Evolutionary conservation across 2,329 filamentous ascomycete genomes (phyloP).

Genomic region (Stagonosporopsis cucurbitacearum): DNA sequence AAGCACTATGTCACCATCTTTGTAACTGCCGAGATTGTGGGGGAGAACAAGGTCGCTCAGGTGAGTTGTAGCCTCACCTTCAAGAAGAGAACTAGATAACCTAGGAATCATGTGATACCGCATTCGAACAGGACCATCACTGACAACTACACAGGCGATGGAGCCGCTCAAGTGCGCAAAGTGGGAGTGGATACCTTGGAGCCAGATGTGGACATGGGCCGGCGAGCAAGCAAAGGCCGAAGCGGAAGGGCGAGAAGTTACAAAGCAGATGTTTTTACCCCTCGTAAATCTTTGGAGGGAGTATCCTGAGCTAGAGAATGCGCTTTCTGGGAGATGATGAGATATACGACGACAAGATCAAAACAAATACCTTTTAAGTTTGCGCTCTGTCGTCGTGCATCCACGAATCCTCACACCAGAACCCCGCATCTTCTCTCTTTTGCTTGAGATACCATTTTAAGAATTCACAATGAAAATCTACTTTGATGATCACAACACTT

Average conservation of each 20-base stretch:
- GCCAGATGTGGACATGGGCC: slow-evolving; percentile 51
- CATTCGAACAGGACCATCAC: neutral
- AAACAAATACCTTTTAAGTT: too few species aligned
- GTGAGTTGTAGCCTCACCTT: slow-evolving; percentile 50
- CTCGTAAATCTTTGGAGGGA: slow-evolving; percentile 54
- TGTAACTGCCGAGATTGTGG: slow-evolving; percentile 60
- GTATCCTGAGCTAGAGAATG: slow-evolving; percentile 38
- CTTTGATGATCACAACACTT: slow-evolving; percentile 3
- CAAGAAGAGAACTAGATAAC: neutral
- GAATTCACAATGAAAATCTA: slow-evolving; percentile 2
- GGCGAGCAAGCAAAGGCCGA: slow-evolving; percentile 42
- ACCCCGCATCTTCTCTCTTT: slow-evolving; percentile 2
- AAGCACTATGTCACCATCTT: slow-evolving; percentile 82
- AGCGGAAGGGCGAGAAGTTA: slow-evolving; percentile 30
- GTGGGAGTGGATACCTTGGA: slow-evolving; percentile 63
- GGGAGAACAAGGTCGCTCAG: slow-evolving; percentile 58
- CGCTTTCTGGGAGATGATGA: slow-evolving; percentile 21
- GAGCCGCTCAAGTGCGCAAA: slow-evolving; percentile 62
- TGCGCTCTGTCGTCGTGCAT: neutral
- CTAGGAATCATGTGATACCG: neutral
- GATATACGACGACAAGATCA: neutral
- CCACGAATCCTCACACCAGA: neutral
- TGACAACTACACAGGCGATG: slow-evolving; percentile 35
- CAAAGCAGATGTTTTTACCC: slow-evolving; percentile 55
- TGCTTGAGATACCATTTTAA: neutral